Evolutionary conservation across 805 yeast species (phyloP), one percentile per base, ranked within the genome.

Genomic region (Candida maris): DNA sequence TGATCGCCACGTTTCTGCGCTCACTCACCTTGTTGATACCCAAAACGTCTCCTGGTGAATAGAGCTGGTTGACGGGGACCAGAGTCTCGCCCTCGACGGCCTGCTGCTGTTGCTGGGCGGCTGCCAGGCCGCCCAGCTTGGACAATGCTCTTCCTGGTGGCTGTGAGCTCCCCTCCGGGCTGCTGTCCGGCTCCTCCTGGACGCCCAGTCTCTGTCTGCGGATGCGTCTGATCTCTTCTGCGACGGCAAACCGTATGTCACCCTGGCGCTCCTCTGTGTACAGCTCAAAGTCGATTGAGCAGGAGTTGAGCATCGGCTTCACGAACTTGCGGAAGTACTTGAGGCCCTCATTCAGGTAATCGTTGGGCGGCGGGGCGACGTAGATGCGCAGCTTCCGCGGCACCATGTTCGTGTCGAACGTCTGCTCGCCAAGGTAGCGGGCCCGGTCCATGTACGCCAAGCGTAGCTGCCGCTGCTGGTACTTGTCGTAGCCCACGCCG

Each of bases 351-450:
- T 81, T 93, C 32, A 91, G 62, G 49, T 77, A 85, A 57, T 91
- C 97, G 51, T 85, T 85, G 15, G 98, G 97, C 6, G 97, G 97
- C n/a, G 98, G 98, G 0, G 96, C 95, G 38, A 89, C 73, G 57
- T 81, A 89, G 2, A 93, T 79, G 2, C 85, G 77, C 31, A 93
- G 65, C 48, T 81, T 85, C 41, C 98, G 71, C 2, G 96, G 86
- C 15, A 73, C 51, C 36, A 71, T 68, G 39, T 74, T 63, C 1
- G 78, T 59, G 2, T 57, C 54, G 28, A 79, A 49, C 19, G 57
- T 36, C 34, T 57, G 67, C 18, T 73, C 56, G 10, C 91, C 76
- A 30, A 73, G 57, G 12, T 59, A 62, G 30, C 75, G 63, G 3
- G 86, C 95, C 34, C 64, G 49, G 14, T 68, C 68, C 68, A 82